Conservation (phyloP, 208 protist genomes). For the Trypanosoma mega region DNA sequence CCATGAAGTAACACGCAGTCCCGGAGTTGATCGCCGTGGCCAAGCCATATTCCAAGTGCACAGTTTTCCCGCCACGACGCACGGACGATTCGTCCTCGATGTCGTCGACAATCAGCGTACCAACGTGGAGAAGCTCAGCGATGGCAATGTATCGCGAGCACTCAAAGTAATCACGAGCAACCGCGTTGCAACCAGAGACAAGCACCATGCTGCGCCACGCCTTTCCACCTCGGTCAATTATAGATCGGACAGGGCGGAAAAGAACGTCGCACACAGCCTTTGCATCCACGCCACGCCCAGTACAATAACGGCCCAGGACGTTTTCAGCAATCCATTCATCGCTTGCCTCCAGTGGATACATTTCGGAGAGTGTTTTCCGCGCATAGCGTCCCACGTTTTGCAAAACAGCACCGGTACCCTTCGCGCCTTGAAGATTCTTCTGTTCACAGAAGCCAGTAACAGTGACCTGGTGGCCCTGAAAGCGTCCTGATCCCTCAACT, state of each 20-base stretch:
- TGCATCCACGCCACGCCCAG: conserved; percentile 17
- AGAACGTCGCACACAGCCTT: conserved; percentile 45
- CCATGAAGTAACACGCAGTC: conserved; percentile 71
- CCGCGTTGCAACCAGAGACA: conserved; percentile 46
- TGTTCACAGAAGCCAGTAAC: conserved; percentile 45
- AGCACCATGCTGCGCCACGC: conserved; percentile 66
- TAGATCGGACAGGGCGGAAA: conserved; percentile 48
- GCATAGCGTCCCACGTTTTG: conserved; percentile 41
- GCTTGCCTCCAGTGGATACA: conserved; percentile 42
- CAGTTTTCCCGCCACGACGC: conserved; percentile 49
- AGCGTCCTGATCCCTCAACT: conserved; percentile 31
- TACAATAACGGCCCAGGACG: conserved; percentile 37
- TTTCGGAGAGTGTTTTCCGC: conserved; percentile 22
- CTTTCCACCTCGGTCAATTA: conserved; percentile 68
- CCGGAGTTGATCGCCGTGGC: conserved; percentile 66
- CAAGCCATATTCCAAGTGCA: conserved; percentile 54
- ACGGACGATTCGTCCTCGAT: conserved; percentile 69
- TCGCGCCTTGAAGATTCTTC: conserved; percentile 26
- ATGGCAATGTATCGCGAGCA: conserved; percentile 51
- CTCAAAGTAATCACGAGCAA: conserved; percentile 55
- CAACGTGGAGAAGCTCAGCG: conserved; percentile 63
- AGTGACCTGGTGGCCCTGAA: conserved; percentile 19
- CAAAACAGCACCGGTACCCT: conserved; percentile 31
- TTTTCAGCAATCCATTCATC: conserved; percentile 43
- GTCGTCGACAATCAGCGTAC: conserved; percentile 78